phyloP scores from a whole-genome alignment of 192 early-diverging fungal species.

The Chytriomyces sp. region DNA sequence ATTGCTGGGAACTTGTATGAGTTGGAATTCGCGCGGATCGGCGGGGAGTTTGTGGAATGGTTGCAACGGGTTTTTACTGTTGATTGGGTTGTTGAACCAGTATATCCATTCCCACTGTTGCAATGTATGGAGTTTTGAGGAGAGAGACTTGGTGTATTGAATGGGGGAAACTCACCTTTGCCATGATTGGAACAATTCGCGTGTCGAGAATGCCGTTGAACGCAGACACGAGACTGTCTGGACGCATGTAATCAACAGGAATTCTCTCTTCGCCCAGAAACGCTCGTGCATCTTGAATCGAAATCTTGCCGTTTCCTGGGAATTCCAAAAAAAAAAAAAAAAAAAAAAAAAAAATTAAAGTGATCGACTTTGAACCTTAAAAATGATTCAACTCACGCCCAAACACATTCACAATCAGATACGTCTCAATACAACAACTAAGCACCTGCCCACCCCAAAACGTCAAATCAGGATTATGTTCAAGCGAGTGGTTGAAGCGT shows the following conservation, averaged over 20 bases:
- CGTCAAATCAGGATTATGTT: slow-evolving; percentile 29
- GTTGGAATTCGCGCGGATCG: slow-evolving; percentile 3
- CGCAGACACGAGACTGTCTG: background rate
- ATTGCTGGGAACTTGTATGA: background rate
- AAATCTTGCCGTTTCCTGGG: background rate
- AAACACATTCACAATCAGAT: slow-evolving; percentile 3
- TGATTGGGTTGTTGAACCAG: slow-evolving; percentile 67
- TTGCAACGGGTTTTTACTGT: slow-evolving; percentile 66
- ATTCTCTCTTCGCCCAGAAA: background rate
- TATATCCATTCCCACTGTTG: background rate
- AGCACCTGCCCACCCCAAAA: slow-evolving; percentile 6
- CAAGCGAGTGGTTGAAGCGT: slow-evolving; percentile 40
- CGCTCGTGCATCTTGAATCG: background rate
- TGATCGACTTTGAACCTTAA: background rate
- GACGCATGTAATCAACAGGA: background rate
- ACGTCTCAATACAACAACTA: slow-evolving; percentile 2
- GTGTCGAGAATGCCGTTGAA: background rate
- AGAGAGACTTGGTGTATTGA: background rate
- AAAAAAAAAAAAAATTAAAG: background rate
- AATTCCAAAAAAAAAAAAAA: too few species aligned
- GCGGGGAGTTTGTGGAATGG: slow-evolving; percentile 23
- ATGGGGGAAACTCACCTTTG: background rate
- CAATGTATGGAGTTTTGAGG: too few species aligned
- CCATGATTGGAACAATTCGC: background rate
- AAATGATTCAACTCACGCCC: slow-evolving; percentile 10